Evolutionary conservation across 2,329 filamentous ascomycete species (phyloP), one percentile per base, ranked within the genome.

Genomic region (Colletotrichum nymphaeae): DNA sequence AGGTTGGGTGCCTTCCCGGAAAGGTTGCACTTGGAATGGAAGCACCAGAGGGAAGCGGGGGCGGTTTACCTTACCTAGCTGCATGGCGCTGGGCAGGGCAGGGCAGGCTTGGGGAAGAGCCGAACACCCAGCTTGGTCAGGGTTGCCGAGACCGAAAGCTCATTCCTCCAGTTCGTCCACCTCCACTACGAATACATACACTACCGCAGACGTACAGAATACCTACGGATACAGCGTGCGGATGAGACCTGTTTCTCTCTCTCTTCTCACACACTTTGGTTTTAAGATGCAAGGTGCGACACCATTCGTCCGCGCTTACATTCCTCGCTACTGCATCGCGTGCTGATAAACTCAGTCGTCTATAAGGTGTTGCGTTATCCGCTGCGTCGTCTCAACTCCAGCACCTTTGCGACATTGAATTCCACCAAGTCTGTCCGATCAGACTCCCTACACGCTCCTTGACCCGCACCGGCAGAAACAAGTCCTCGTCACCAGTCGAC

Each of bases 21-120:
- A 65, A 64, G 67, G 70, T 73, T 70, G 70, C 70, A 73, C 55
- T 72, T 35, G 64, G 58, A 72, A 63, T 69, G 69, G 59, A 72
- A 68, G 66, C 70, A 35, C 55, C 55, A 53, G 53, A 35, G 65
- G 35, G 37, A 65, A 65, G 63, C 63, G 70, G 60, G 63, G 59
- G 63, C 53, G 53, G 53, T 56, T 26, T 28, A 53, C 37, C 9
- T 56, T 28, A 42, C 28, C 9, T 56, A 49, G 53, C 26, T 42
- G 32, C 26, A 24, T 58, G 16, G 46, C 52, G 32, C 46, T 69
- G 59, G 67, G 26, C 35, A 58, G 32, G 59, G 49, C 19, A 69
- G 59, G 59, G 49, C 19, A 69, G 59, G 55, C 68, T 73, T 69
- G 70, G 66, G 59, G 32, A 53, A 55, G 53, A 73, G 70, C 70